A percentile compares a stretch with the other conserved stretches of the same genome.
These are phyloP conservation scores for Cryoendolithus antarcticus DNA, from an alignment of 2,329 filamentous ascomycete genomes.

Conservation along the genomic window DNA sequence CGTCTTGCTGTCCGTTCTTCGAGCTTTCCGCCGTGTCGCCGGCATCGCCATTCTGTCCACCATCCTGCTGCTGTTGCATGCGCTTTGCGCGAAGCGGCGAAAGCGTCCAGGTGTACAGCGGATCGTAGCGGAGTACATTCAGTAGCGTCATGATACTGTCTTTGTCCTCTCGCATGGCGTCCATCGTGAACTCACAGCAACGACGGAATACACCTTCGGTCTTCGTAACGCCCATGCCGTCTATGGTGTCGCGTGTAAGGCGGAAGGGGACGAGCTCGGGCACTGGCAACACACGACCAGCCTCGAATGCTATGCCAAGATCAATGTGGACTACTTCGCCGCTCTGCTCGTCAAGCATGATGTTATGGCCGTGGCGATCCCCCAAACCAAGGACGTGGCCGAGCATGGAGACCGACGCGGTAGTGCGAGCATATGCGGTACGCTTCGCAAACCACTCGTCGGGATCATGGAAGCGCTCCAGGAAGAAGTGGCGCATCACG, in stretches of 20 bases:
- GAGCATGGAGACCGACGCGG: conserved; percentile 88
- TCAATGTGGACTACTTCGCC: conserved; percentile 97
- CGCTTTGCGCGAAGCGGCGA: conserved; percentile 55
- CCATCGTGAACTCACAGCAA: conserved; percentile 96
- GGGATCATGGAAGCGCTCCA: conserved; percentile 84
- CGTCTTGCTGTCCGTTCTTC: conserved; percentile 37
- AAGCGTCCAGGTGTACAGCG: conserved; percentile 89
- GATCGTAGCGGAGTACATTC: conserved; percentile 95
- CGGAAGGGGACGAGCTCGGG: conserved; percentile 95
- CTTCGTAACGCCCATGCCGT: conserved; percentile 90
- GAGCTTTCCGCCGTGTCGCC: conserved; percentile 24
- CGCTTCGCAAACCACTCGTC: conserved; percentile 92
- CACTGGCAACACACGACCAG: conserved; percentile 84
- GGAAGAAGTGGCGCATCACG: conserved; percentile 93
- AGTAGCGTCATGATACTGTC: conserved; percentile 98
- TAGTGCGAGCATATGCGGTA: conserved; percentile 83
- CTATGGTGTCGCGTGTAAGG: conserved; percentile 83
- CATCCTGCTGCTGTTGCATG: conserved; percentile 49
- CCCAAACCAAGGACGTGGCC: conserved; percentile 81
- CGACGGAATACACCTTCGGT: conserved; percentile 93
- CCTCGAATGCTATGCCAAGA: conserved; percentile 91
- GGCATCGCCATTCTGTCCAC: conserved; percentile 34
- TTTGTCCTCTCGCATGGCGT: conserved; percentile 85
- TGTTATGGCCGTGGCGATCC: conserved; percentile 93
- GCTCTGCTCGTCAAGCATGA: conserved; percentile 75